Evolutionary conservation across 495 filamentous ascomycete genomes (phyloP).

Genomic region (Hyphodiscus hymeniophilus): DNA sequence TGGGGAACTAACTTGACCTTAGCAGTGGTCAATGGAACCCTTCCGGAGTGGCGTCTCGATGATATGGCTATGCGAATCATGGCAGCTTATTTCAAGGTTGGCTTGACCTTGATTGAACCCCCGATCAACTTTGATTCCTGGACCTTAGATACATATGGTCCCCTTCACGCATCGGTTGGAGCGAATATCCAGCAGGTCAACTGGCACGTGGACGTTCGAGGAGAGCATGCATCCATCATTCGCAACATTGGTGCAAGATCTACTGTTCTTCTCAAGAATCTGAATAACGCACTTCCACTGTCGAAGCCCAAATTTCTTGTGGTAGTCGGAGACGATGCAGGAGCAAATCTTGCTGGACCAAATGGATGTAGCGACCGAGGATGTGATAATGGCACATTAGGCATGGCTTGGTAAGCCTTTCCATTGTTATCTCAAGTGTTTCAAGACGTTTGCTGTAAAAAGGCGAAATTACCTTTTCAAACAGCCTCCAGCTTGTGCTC

Average conservation of each 20-base stretch:
- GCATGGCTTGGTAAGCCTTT: slow-evolving; percentile 96
- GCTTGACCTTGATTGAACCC: slow-evolving; percentile 34
- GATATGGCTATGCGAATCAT: slow-evolving; percentile 92
- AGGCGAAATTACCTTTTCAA: too few species aligned
- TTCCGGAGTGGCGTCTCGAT: slow-evolving; percentile 83
- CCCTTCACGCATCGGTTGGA: slow-evolving; percentile 51
- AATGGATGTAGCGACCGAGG: slow-evolving; percentile 79
- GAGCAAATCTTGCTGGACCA: slow-evolving; percentile 62
- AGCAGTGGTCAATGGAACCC: slow-evolving; percentile 80
- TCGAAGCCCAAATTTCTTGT: slow-evolving; percentile 65
- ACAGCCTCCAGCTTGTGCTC: too few species aligned
- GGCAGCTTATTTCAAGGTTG: slow-evolving; percentile 87
- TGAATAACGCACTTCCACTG: slow-evolving; percentile 62
- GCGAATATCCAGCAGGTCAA: slow-evolving; percentile 67
- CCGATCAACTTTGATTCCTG: slow-evolving; percentile 88
- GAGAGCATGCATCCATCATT: slow-evolving; percentile 61
- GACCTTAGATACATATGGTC: slow-evolving; percentile 62
- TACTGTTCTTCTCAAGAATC: slow-evolving; percentile 89
- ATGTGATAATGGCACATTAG: slow-evolving; percentile 79
- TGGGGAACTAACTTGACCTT: slow-evolving; percentile 86
- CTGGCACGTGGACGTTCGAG: slow-evolving; percentile 74
- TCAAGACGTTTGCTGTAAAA: too few species aligned
- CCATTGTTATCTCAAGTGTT: too few species aligned
- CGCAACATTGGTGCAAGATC: slow-evolving; percentile 66
- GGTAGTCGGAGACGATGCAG: slow-evolving; percentile 80